Base-by-base conservation (phyloP, 2,329 filamentous ascomycete genomes). In the Colletotrichum kahawae region DNA sequence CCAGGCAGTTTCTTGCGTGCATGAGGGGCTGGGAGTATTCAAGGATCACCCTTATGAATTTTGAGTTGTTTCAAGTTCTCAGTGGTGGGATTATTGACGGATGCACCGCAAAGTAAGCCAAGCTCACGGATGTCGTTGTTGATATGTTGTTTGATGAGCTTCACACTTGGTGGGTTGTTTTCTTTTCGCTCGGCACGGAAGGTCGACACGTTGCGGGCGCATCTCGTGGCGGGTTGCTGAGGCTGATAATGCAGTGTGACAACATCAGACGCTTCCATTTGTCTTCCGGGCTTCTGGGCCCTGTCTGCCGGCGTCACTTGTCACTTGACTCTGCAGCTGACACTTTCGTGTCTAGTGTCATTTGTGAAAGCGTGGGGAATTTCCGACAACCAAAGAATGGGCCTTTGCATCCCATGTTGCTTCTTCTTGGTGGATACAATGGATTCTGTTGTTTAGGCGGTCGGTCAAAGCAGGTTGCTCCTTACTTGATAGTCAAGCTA, bases 321-420 rank as follows among this genome's bases (percentile, higher is more conserved):
- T 38, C 64, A 21, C 24, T 67, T 67, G 12, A 29, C 10, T 3
- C 10, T 34, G 34, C n/a, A 60, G 64, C 56, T 67, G 33, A 51
- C 27, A 31, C 12, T 21, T 62, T 62, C 1, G 21, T 18, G 36
- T 43, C 65, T 69, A 59, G 59, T 29, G 66, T 51, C 59, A 64
- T 51, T 51, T 54, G 34, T 51, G 38, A 51, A 59, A 65, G 59
- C 59, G 56, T 63, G 70, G 70, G 43, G 43, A 63, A 57, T 68
- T 10, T 34, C 33, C 65, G 57, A 59, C 57, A 64, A 63, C 38
- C 48, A 43, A 69, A 43, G 14, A 64, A 27, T 14, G 24, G 10
- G 8, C 4, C 1, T 27, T 33, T 10, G 5, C 43, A 38, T 69
- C 36, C 9, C 3, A n/a, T 8, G 4, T 13, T 5, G 29, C 3